Percentiles rank a stretch among this genome's conserved stretches.
phyloP scores from a whole-genome alignment of 2,329 filamentous ascomycete species.

The Hymenoscyphus fructigenus region DNA sequence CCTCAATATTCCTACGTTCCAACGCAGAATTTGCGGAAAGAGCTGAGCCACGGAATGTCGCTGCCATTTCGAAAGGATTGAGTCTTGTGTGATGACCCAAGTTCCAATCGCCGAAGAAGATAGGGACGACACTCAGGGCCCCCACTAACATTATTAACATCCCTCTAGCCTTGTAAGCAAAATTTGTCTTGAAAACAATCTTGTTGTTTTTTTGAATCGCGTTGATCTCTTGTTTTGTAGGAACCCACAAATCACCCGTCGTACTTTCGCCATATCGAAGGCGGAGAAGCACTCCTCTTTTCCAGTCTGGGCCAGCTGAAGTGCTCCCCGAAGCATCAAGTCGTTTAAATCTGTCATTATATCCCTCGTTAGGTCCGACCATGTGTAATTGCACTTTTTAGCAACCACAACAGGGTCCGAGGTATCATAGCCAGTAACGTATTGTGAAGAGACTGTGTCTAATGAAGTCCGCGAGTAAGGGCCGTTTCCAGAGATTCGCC shows the following conservation, averaged over 20 bases:
- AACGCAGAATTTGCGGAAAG: too few relatives aligned
- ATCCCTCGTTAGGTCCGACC: constrained; percentile 17
- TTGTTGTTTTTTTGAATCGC: not conserved
- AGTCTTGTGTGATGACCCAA: constrained; percentile 14
- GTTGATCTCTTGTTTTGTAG: not conserved
- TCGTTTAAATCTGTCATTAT: constrained; percentile 15
- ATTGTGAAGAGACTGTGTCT: too few relatives aligned
- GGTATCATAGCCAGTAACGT: too few relatives aligned
- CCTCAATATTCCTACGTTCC: too few relatives aligned
- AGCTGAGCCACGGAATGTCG: constrained; percentile 19
- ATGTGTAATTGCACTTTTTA: constrained; percentile 12
- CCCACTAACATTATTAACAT: constrained; percentile 7
- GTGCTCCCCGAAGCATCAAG: constrained; percentile 15
- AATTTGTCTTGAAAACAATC: constrained; percentile 8
- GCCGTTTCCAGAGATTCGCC: too few relatives aligned
- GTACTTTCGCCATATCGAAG: too few relatives aligned
- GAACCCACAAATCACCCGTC: too few relatives aligned
- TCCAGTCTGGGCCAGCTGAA: too few relatives aligned
- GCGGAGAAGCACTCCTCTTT: too few relatives aligned
- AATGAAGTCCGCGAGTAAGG: too few relatives aligned
- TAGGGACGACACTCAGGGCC: constrained; percentile 5
- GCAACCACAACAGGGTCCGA: too few relatives aligned
- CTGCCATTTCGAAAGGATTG: constrained; percentile 20
- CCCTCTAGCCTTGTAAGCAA: not conserved
- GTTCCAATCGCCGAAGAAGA: constrained; percentile 20